These are phyloP conservation scores for Pleoardoris graminearum DNA, from an alignment of 2,329 filamentous ascomycete species.

Conservation along the genomic window DNA sequence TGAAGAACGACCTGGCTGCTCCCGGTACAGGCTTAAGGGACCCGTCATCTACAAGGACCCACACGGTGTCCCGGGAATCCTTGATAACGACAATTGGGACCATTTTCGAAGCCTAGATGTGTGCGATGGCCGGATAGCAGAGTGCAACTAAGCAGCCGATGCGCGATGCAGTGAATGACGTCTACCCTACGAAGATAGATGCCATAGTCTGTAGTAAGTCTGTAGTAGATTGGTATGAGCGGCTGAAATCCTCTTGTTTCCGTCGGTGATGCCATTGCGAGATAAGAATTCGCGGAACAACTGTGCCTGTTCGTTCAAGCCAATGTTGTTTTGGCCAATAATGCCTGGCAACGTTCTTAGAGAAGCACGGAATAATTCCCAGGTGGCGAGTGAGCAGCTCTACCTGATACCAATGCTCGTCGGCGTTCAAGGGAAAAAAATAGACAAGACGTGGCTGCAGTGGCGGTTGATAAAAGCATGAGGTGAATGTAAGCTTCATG, in stretches of 20 bases:
- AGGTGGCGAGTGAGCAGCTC: not conserved
- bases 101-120: not conserved
- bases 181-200: not conserved
- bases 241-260: not conserved
- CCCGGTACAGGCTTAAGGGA: not conserved
- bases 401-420: not conserved
- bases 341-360: not conserved
- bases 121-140: not conserved
- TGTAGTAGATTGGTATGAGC: not conserved
- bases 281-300: not conserved
- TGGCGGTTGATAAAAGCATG: not conserved
- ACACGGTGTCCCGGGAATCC: not conserved
- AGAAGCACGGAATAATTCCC: not conserved
- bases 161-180: not conserved
- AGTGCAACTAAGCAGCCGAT: not conserved
- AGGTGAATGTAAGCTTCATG: constrained; percentile 2
- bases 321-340: not conserved
- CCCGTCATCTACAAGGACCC: not conserved
- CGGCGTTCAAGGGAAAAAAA: not conserved
- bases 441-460: not conserved
- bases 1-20: not conserved
- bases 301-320: not conserved
- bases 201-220: not conserved
- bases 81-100: not conserved
- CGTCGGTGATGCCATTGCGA: not conserved